Evolutionary conservation across 2,329 filamentous ascomycete genomes (phyloP).

Genomic region (Claviceps arundinis): DNA sequence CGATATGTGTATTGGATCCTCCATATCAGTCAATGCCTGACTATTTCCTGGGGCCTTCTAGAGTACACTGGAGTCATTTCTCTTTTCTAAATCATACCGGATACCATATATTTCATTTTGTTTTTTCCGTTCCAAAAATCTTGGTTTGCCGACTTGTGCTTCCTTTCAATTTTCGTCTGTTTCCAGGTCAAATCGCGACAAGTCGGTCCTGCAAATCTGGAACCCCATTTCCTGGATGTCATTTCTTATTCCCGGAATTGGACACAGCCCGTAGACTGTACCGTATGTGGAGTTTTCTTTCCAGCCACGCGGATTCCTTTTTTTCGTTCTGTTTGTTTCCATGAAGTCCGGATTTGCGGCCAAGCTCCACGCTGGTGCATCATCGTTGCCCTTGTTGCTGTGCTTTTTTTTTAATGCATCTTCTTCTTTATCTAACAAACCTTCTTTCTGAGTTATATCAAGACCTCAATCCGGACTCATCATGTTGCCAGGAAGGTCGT

Average conservation of each 20-base stretch:
- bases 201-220: not conserved
- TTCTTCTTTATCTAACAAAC: not conserved
- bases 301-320: constrained; percentile 8
- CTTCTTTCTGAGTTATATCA: not conserved
- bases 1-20: not conserved
- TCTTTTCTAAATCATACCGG: too few relatives aligned
- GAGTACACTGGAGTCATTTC: not conserved
- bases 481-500: not conserved
- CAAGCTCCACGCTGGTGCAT: not conserved
- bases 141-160: not conserved
- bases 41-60: not conserved
- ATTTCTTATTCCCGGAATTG: constrained; percentile 3
- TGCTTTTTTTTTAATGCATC: not conserved
- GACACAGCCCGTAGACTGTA: constrained; percentile 5
- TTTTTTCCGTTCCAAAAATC: too few relatives aligned
- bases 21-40: not conserved
- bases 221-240: not conserved
- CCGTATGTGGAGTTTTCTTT: constrained; percentile 4
- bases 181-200: not conserved
- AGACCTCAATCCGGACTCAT: constrained; percentile 9
- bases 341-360: not conserved
- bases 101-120: too few relatives aligned
- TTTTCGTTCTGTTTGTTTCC: not conserved
- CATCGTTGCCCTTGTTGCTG: not conserved
- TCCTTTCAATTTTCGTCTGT: not conserved